Conservation (phyloP, 768 basidiomycete genomes). For the Pisolithus orientalis region DNA sequence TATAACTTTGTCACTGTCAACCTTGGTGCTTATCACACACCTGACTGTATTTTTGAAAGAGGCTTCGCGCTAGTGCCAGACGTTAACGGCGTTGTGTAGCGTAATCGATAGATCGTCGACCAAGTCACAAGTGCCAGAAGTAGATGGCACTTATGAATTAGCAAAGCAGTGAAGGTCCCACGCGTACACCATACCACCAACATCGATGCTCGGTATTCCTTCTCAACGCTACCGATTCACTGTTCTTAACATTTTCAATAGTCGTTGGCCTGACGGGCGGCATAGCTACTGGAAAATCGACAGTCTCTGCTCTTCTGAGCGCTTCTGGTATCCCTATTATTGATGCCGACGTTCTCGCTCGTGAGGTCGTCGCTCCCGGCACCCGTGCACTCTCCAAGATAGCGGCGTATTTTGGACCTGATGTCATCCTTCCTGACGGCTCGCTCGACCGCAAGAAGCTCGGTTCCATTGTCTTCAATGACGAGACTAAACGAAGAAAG, state of each 20-base stretch:
- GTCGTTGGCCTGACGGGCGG: conserved; percentile 95
- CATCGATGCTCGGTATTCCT: no score
- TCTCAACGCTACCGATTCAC: no score
- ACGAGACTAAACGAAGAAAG: conserved; percentile 59
- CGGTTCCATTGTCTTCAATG: conserved; percentile 79
- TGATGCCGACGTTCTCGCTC: conserved; percentile 88
- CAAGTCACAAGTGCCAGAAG: no score
- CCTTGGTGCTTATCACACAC: no score
- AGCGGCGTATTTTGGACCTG: conserved; percentile 60
- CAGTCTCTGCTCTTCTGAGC: conserved; percentile 72
- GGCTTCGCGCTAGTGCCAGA: no score
- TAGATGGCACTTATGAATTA: no score
- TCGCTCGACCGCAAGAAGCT: conserved; percentile 77
- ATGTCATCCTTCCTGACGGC: conserved; percentile 62
- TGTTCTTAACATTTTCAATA: conserved; percentile 20
- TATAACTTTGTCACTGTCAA: no score
- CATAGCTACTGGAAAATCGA: conserved; percentile 95
- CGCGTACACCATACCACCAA: no score
- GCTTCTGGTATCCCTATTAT: conserved; percentile 71
- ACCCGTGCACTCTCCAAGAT: conserved; percentile 68
- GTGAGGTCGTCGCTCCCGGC: conserved; percentile 80
- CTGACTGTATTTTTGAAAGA: no score
- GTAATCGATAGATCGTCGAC: no score
- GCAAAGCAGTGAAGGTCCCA: no score
- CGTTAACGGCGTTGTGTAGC: no score